Evolutionary conservation across 2,329 filamentous ascomycete genomes (phyloP).

Genomic region (Trichoderma sp.): DNA sequence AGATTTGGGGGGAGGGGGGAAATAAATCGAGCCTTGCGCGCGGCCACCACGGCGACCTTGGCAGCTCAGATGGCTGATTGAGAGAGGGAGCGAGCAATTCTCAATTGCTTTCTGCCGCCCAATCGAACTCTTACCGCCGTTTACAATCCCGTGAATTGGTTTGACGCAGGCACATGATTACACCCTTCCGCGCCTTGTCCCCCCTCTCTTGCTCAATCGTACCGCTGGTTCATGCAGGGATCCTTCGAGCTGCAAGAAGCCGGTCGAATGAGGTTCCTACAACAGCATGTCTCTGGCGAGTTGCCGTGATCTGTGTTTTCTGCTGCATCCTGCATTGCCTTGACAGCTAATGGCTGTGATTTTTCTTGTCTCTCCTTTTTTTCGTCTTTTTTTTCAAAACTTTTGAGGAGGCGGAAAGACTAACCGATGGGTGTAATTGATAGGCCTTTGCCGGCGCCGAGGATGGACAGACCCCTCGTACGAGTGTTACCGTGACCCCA

Average conservation of each 20-base stretch:
- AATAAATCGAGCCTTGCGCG: conserved; percentile 1
- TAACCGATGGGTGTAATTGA: conserved; percentile 24
- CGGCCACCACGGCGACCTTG: conserved; percentile 15
- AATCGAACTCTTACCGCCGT: not conserved
- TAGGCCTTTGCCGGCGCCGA: conserved; percentile 91
- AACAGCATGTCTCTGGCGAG: conserved; percentile 30
- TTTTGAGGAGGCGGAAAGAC: not conserved
- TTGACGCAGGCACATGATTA: not conserved
- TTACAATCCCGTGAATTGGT: not conserved
- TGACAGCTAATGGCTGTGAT: not conserved
- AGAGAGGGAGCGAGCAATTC: not conserved
- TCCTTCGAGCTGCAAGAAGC: conserved; percentile 15
- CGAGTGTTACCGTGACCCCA: conserved; percentile 71
- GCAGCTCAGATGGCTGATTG: not conserved
- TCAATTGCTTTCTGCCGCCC: not conserved
- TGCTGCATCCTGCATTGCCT: not conserved
- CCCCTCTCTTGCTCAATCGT: not conserved
- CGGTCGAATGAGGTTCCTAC: conserved; percentile 33
- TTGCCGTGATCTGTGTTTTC: not conserved
- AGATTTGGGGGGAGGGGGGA: conserved; percentile 10
- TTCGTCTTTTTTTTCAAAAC: too few relatives aligned
- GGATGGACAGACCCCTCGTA: conserved; percentile 91
- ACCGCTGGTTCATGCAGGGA: conserved; percentile 2
- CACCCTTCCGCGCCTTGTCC: not conserved
- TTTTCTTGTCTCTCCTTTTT: not conserved